phyloP scores from a whole-genome alignment of 2,329 filamentous ascomycete species.

The Talaromyces piceae region DNA sequence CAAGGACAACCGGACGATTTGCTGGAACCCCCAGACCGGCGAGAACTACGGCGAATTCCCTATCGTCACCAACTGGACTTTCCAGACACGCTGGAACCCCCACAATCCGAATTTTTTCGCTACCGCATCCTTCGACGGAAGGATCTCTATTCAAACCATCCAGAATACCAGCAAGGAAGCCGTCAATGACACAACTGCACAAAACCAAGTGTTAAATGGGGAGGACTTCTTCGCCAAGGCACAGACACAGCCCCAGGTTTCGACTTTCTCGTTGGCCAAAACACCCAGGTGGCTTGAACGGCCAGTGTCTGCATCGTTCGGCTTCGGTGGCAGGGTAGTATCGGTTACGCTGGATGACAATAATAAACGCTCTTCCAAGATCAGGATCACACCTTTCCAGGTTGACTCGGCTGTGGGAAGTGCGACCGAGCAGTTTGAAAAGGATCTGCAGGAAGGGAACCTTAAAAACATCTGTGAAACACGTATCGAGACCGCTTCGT shows the following conservation, averaged over 20 bases:
- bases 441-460: conserved; percentile 69
- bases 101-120: conserved; percentile 87
- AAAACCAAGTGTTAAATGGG: conserved; percentile 66
- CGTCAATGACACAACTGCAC: conserved; percentile 55
- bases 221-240: conserved; percentile 97
- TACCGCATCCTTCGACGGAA: conserved; percentile 94
- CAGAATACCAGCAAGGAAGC: conserved; percentile 79
- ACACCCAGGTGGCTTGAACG: conserved; percentile 87
- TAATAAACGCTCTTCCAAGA: conserved; percentile 63
- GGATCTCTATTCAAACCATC: conserved; percentile 85
- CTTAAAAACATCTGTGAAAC: conserved; percentile 70
- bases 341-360: conserved; percentile 54
- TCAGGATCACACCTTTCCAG: conserved; percentile 80
- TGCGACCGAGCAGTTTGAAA: conserved; percentile 80
- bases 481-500: conserved; percentile 66
- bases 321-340: conserved; percentile 91
- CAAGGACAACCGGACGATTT: conserved; percentile 90
- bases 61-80: conserved; percentile 98
- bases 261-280: conserved; percentile 77
- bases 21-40: conserved; percentile 94
- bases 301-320: conserved; percentile 81
- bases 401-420: conserved; percentile 79
- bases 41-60: conserved; percentile 86
- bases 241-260: conserved; percentile 81
- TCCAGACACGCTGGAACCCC: conserved; percentile 89